Conservation (phyloP, 352 stramenopile genomes). For the Phytopythium aichiense region DNA sequence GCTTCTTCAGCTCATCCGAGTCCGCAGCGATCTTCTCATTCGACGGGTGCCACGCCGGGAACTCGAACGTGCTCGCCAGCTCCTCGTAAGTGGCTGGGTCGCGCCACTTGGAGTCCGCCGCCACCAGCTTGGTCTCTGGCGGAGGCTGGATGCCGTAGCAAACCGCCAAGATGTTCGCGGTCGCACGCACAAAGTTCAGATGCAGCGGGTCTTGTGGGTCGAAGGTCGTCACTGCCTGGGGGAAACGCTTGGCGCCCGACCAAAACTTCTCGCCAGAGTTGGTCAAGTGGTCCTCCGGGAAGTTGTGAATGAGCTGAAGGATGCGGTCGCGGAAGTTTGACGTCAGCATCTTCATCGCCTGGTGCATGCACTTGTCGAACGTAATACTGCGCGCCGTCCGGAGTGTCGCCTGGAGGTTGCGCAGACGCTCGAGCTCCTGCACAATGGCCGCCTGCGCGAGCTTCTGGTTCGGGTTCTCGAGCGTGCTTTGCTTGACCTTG, state of each 20-base stretch:
- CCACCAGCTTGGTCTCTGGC: slow-evolving; percentile 61
- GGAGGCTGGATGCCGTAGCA: slow-evolving; percentile 70
- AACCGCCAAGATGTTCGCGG: slow-evolving; percentile 77
- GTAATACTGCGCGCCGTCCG: slow-evolving; percentile 45
- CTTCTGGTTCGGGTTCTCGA: slow-evolving; percentile 77
- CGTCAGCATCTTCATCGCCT: slow-evolving; percentile 76
- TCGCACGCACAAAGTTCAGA: slow-evolving; percentile 74
- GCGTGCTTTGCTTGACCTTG: slow-evolving; percentile 60
- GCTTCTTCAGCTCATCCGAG: slow-evolving; percentile 58
- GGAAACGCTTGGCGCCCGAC: slow-evolving; percentile 84
- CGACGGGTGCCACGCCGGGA: slow-evolving; percentile 62
- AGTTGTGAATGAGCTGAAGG: slow-evolving; percentile 83
- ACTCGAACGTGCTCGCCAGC: slow-evolving; percentile 31
- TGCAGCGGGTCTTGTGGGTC: slow-evolving; percentile 61
- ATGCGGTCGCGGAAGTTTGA: slow-evolving; percentile 87
- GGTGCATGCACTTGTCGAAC: slow-evolving; percentile 67
- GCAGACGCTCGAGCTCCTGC: slow-evolving; percentile 71
- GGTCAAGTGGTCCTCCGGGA: slow-evolving; percentile 78
- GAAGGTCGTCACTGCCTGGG: slow-evolving; percentile 57
- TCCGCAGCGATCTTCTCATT: slow-evolving; percentile 77
- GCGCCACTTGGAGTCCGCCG: slow-evolving; percentile 84
- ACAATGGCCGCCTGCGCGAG: slow-evolving; percentile 58
- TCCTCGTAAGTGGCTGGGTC: slow-evolving; percentile 58
- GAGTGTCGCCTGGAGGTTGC: slow-evolving; percentile 47
- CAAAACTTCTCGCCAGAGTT: slow-evolving; percentile 83